A percentile compares a stretch with the other conserved stretches of the same genome.
Conservation (phyloP, 441 rosid species). For the Pelargonium australe region DNA sequence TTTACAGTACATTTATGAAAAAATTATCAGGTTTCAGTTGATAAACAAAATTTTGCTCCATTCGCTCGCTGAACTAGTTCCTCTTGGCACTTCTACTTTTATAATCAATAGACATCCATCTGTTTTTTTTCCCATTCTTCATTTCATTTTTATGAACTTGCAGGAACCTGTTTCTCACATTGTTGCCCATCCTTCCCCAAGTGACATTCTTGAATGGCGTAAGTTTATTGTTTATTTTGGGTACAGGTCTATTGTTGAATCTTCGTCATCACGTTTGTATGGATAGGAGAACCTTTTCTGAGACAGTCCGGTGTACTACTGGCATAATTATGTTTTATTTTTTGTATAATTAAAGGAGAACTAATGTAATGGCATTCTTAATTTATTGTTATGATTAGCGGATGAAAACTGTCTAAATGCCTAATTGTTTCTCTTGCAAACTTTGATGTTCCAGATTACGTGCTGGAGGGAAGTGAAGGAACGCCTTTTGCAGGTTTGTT, state of each 20-base stretch:
- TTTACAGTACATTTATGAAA: background rate
- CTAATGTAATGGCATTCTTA: background rate
- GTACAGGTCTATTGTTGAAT: constrained; percentile 29
- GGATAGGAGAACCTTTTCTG: constrained; percentile 5
- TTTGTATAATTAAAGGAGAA: background rate
- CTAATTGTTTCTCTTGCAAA: background rate
- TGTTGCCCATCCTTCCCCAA: constrained; percentile 92
- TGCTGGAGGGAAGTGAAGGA: constrained; percentile 92
- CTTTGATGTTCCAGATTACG: constrained; percentile 62
- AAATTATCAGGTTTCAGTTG: background rate
- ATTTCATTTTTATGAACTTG: constrained; percentile 24
- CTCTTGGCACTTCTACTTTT: background rate
- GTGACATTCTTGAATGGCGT: constrained; percentile 98
- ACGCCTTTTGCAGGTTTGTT: constrained; percentile 88
- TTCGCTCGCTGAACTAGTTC: background rate
- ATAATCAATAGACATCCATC: background rate
- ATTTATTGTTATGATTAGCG: background rate
- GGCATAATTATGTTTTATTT: constrained; percentile 1
- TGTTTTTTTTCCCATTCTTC: background rate
- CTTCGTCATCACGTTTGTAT: background rate
- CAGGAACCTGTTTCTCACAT: constrained; percentile 95
- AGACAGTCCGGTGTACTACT: background rate
- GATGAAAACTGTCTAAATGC: background rate
- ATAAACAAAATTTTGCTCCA: background rate
- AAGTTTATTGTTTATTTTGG: constrained; percentile 29